Percentiles rank a stretch among this genome's conserved stretches.
Evolutionary conservation across 2,329 filamentous ascomycete genomes (phyloP).

Genomic region (Ophiostoma sp.): DNA sequence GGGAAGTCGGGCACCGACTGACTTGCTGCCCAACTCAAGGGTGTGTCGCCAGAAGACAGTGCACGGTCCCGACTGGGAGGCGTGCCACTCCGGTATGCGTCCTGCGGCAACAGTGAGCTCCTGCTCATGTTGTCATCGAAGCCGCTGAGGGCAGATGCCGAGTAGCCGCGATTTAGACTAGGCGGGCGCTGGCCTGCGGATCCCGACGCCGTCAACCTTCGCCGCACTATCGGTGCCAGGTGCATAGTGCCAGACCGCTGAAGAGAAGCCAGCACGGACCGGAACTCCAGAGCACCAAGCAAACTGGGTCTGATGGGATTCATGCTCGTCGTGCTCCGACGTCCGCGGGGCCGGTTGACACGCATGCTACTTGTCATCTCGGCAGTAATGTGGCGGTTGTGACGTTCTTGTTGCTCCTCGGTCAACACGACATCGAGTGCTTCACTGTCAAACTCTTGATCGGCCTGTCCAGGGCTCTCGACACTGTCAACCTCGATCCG

Average conservation of each 20-base stretch:
- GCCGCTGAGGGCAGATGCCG: conserved; percentile 33
- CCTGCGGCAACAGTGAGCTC: conserved; percentile 24
- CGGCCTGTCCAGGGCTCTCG: conserved; percentile 26
- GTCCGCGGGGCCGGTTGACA: conserved; percentile 61
- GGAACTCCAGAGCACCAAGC: conserved; percentile 88
- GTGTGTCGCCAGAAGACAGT: conserved; percentile 43
- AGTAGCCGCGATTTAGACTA: conserved; percentile 14
- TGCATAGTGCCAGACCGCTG: conserved; percentile 74
- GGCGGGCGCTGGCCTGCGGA: conserved; percentile 5
- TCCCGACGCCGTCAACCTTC: conserved; percentile 36
- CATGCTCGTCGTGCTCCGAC: conserved; percentile 65
- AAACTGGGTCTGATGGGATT: conserved; percentile 88
- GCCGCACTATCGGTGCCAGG: conserved; percentile 62
- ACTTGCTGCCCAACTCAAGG: conserved; percentile 26
- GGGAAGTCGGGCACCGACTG: conserved; percentile 10
- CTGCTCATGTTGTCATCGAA: conserved; percentile 22
- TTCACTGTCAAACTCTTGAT: not conserved
- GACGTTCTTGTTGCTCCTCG: conserved; percentile 45
- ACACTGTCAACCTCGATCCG: conserved; percentile 44
- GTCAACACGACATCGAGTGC: conserved; percentile 29
- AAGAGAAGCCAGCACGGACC: conserved; percentile 81
- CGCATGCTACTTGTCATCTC: conserved; percentile 94
- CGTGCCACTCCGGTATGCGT: not conserved
- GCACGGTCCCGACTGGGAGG: conserved; percentile 37
- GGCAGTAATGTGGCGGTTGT: conserved; percentile 60